Conservation (phyloP, 2,329 filamentous ascomycete species). For the Neospermospora avenae region DNA sequence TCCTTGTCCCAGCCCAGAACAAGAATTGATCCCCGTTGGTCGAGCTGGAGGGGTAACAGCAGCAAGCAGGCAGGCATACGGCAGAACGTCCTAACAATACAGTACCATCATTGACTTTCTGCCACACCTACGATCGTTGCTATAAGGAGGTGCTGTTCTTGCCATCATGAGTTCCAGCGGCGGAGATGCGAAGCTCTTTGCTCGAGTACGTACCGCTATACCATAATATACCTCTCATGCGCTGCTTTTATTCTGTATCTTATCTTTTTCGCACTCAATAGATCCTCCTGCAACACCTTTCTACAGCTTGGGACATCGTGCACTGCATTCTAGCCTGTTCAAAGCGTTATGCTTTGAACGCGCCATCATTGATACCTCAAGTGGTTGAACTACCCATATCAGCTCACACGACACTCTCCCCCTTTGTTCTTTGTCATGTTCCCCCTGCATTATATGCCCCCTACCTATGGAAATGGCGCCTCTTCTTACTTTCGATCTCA, state of each 20-base stretch:
- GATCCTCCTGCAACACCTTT: not conserved
- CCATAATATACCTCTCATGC: conserved; percentile 24
- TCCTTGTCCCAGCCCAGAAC: conserved; percentile 23
- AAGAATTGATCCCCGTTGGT: conserved; percentile 31
- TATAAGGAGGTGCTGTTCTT: conserved; percentile 7
- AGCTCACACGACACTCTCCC: conserved; percentile 1
- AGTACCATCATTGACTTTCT: conserved; percentile 5
- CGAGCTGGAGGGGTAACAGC: conserved; percentile 31
- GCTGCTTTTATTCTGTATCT: conserved; percentile 10
- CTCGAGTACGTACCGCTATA: conserved; percentile 66
- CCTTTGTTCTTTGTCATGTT: conserved; percentile 28
- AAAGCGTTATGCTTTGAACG: not conserved
- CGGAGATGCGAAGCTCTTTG: conserved; percentile 99
- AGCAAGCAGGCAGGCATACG: conserved; percentile 7
- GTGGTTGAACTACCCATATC: conserved; percentile 2
- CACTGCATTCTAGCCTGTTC: not conserved
- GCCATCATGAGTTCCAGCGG: conserved; percentile 49
- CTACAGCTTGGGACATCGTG: not conserved
- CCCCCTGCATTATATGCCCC: conserved; percentile 32
- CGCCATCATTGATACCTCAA: not conserved
- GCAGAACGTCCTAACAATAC: not conserved
- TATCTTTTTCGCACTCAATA: not conserved
- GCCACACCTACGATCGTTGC: conserved; percentile 8
- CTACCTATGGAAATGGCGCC: conserved; percentile 25
- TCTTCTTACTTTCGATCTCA: conserved; percentile 38